Percentiles rank a stretch among this genome's conserved stretches.
phyloP scores from a whole-genome alignment of 2,329 filamentous ascomycete species.

The Phaeosphaeria sp. region DNA sequence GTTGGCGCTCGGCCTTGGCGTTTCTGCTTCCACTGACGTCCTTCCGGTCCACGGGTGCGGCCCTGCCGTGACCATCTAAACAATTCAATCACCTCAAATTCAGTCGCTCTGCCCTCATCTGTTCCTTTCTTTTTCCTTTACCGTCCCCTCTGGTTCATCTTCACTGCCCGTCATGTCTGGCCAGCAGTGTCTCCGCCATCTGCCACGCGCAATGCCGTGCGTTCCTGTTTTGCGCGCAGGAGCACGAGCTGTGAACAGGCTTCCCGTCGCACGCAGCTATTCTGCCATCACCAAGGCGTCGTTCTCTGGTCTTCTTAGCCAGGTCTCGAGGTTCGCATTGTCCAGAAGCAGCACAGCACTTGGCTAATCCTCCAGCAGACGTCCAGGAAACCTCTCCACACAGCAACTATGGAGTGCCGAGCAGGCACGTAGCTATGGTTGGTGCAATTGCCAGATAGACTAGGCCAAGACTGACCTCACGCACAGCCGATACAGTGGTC shows the following conservation, averaged over 20 bases:
- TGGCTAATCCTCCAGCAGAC: conserved; percentile 31
- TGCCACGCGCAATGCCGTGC: conserved; percentile 37
- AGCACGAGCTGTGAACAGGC: conserved; percentile 29
- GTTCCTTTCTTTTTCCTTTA: conserved; percentile 14
- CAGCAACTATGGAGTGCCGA: conserved; percentile 35
- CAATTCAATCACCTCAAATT: conserved; percentile 45
- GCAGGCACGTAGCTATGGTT: conserved; percentile 47
- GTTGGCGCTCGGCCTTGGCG: conserved; percentile 27
- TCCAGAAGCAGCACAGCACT: conserved; percentile 12
- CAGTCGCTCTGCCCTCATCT: conserved; percentile 12
- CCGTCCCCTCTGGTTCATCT: conserved; percentile 2
- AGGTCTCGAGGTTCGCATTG: conserved; percentile 35
- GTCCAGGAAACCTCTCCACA: conserved; percentile 34
- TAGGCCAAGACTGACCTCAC: conserved; percentile 4
- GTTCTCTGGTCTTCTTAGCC: conserved; percentile 40
- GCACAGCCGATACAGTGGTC: conserved; percentile 76
- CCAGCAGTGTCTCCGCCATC: conserved; percentile 48
- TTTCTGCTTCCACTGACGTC: conserved; percentile 5
- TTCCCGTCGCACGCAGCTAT: conserved; percentile 40
- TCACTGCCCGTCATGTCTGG: conserved; percentile 38
- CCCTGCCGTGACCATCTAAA: conserved; percentile 9
- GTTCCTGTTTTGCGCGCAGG: conserved; percentile 39
- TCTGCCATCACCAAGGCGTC: conserved; percentile 42
- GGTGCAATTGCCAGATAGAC: neutral
- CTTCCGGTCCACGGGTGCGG: neutral